These are phyloP conservation scores for Amaranthus tricolor DNA, from an alignment of 179 eudicot species.

Conservation along the genomic window DNA sequence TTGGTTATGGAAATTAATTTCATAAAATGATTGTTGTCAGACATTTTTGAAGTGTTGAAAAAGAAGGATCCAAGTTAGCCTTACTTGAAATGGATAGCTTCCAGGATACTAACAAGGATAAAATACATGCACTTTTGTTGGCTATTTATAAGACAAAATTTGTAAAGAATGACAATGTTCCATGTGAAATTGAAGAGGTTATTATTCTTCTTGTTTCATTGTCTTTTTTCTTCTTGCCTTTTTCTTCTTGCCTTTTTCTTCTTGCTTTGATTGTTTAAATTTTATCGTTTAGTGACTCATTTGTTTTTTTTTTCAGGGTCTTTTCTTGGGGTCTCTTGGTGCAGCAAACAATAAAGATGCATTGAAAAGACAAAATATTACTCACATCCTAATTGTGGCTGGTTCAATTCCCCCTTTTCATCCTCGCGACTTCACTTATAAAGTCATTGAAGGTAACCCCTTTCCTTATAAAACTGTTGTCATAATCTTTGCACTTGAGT, in stretches of 20 bases:
- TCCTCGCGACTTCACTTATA: slow-evolving; percentile 63
- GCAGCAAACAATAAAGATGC: slow-evolving; percentile 65
- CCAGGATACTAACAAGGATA: slow-evolving; percentile 33
- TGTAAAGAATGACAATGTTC: slow-evolving; percentile 50
- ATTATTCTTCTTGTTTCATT: neutral
- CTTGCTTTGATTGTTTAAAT: neutral
- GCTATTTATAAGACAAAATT: slow-evolving; percentile 43
- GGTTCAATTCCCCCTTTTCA: slow-evolving; percentile 41
- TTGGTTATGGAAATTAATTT: neutral
- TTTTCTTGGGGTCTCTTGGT: slow-evolving; percentile 71
- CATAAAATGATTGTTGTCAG: neutral
- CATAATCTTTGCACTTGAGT: neutral
- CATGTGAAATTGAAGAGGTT: slow-evolving; percentile 84
- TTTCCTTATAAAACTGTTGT: neutral
- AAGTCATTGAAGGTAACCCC: slow-evolving; percentile 54
- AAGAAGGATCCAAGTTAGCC: neutral
- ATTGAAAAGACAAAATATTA: slow-evolving; percentile 63
- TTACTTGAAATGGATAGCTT: slow-evolving; percentile 37
- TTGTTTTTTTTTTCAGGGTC: slow-evolving; percentile 44
- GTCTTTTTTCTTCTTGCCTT: neutral
- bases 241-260: neutral
- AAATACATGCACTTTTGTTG: slow-evolving; percentile 44
- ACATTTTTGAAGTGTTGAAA: neutral
- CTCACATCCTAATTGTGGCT: slow-evolving; percentile 74
- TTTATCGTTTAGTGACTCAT: neutral